These are phyloP conservation scores for Penicillium antarcticum DNA, from an alignment of 495 filamentous ascomycete genomes.

Conservation along the genomic window DNA sequence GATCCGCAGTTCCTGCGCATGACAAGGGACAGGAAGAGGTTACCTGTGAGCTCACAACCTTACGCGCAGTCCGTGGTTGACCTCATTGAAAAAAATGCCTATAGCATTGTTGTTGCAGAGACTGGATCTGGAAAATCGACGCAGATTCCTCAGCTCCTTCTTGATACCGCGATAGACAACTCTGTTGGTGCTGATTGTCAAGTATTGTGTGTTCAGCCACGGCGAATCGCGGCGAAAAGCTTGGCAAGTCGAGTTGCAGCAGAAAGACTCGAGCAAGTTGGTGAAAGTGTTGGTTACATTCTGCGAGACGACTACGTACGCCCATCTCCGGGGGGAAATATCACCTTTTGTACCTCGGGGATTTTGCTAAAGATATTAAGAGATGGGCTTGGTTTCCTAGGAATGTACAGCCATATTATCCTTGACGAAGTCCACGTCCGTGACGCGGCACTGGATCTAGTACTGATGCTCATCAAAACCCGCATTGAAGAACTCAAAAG, in stretches of 20 bases:
- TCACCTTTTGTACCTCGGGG: conserved; percentile 59
- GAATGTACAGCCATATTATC: conserved; percentile 49
- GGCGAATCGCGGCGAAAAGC: conserved; percentile 53
- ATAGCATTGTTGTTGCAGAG: conserved; percentile 53
- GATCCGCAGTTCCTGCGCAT: too few relatives aligned
- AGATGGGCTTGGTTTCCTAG: conserved; percentile 32
- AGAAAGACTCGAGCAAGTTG: conserved; percentile 49
- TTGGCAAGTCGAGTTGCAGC: conserved; percentile 53
- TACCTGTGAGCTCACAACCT: conserved; percentile 42
- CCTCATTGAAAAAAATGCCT: conserved; percentile 45
- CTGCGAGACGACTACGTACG: conserved; percentile 45
- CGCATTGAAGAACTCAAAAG: conserved; percentile 32
- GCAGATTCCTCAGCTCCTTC: conserved; percentile 57
- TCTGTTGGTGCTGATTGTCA: conserved; percentile 14
- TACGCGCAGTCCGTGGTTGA: conserved; percentile 37
- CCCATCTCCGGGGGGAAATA: conserved; percentile 29
- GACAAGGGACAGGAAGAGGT: neutral
- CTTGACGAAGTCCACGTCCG: conserved; percentile 63
- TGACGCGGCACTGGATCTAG: conserved; percentile 52
- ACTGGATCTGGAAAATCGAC: conserved; percentile 62
- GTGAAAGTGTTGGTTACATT: conserved; percentile 51
- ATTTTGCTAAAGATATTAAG: conserved; percentile 51
- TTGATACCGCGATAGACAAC: conserved; percentile 46
- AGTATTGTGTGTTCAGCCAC: conserved; percentile 55
- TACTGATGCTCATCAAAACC: conserved; percentile 53